Conservation (phyloP, 345 rosid genomes). For the Stellera chamaejasme region DNA sequence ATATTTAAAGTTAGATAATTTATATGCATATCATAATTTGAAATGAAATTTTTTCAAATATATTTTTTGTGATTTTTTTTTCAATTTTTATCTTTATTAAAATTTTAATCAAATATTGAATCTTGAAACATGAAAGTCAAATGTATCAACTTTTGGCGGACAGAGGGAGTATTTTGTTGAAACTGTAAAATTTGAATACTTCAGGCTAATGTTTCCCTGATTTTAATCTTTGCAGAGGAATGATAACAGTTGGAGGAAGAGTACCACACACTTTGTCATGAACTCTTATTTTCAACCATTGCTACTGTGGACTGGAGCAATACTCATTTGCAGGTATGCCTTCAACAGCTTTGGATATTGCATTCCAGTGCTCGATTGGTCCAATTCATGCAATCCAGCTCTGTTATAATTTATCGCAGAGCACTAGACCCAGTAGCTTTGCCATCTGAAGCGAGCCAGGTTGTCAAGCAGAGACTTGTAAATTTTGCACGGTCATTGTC, state of each 20-base stretch:
- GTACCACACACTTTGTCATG: slow-evolving; percentile 39
- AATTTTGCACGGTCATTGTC: slow-evolving; percentile 65
- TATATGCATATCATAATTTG: too few relatives aligned
- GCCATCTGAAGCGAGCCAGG: slow-evolving; percentile 72
- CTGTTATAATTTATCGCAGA: slow-evolving; percentile 33
- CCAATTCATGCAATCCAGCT: slow-evolving; percentile 13
- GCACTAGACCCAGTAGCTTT: slow-evolving; percentile 70
- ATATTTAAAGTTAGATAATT: too few relatives aligned
- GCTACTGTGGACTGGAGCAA: slow-evolving; percentile 76
- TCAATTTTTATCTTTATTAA: too few relatives aligned
- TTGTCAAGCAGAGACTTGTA: slow-evolving; percentile 74
- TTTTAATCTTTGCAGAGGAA: slow-evolving; percentile 34
- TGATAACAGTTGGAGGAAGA: slow-evolving; percentile 64
- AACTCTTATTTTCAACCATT: slow-evolving; percentile 80
- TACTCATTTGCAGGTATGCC: slow-evolving; percentile 72
- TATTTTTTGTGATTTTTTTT: too few relatives aligned
- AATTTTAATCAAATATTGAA: too few relatives aligned
- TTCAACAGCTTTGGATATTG: slow-evolving; percentile 3
- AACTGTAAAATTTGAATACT: slow-evolving; percentile 10
- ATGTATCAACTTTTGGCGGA: too few relatives aligned
- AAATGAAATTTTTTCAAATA: too few relatives aligned
- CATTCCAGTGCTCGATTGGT: slow-evolving; percentile 2
- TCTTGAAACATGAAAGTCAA: too few relatives aligned
- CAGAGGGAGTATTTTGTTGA: neutral
- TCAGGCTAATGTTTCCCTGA: slow-evolving; percentile 8